phyloP scores from a whole-genome alignment of 805 yeast genomes.

The Candida pseudoglaebosa region DNA sequence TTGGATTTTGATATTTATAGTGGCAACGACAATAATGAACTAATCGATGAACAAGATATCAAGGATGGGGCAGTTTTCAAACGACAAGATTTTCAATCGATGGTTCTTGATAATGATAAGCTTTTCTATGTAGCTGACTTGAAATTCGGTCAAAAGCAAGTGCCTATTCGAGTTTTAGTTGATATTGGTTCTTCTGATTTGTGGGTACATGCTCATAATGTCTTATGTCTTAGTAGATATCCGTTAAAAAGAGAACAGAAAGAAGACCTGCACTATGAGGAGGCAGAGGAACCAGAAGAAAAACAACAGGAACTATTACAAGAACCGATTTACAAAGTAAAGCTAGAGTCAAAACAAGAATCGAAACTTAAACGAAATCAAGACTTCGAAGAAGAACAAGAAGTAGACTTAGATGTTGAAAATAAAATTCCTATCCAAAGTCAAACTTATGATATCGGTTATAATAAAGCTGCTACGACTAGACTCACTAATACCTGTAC shows the following conservation, averaged over 20 bases:
- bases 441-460: not conserved
- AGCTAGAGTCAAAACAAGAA: too few species aligned
- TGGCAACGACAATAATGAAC: not conserved
- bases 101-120: not conserved
- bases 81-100: constrained; percentile 1
- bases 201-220: constrained; percentile 17
- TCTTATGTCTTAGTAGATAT: constrained; percentile 10
- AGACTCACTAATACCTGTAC: constrained; percentile 23
- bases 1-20: constrained; percentile 4
- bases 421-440: not conserved
- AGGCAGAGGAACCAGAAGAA: not conserved
- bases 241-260: too few species aligned
- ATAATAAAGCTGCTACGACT: too few species aligned
- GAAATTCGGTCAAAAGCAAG: constrained; percentile 20
- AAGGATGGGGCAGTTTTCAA: not conserved
- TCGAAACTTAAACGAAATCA: too few species aligned
- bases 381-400: too few species aligned
- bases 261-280: not conserved
- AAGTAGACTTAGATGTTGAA: too few species aligned
- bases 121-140: constrained; percentile 4
- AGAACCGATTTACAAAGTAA: too few species aligned
- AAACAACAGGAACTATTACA: too few species aligned
- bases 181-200: constrained; percentile 20
- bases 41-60: not conserved
- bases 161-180: constrained; percentile 12